Percentiles rank a stretch among this genome's conserved stretches.
Evolutionary conservation across 257 asterid species (phyloP).

Genomic region (Solanum corneliomulleri): DNA sequence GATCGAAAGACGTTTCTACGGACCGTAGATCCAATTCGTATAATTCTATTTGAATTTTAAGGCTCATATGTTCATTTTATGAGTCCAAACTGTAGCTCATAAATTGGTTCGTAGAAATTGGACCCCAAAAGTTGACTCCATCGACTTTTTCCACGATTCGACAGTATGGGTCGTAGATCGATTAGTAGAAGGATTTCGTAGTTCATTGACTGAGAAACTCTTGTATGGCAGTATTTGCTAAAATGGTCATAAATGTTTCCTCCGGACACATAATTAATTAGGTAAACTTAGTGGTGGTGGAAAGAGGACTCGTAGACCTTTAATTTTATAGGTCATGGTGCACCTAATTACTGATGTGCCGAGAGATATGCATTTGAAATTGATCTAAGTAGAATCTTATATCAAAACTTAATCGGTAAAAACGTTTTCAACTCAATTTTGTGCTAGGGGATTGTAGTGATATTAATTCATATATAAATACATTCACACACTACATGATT

Average conservation of each 20-base stretch:
- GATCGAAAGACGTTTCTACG: background rate
- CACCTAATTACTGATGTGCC: background rate
- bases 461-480: background rate
- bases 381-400: background rate
- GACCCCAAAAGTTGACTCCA: background rate
- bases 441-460: background rate
- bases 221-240: background rate
- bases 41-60: background rate
- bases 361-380: background rate
- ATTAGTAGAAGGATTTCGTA: background rate
- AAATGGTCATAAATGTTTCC: background rate
- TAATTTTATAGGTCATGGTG: too few species aligned
- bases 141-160: background rate
- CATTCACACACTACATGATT: background rate
- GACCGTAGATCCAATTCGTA: background rate
- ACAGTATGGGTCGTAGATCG: background rate
- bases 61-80: background rate
- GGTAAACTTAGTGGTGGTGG: background rate
- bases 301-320: background rate
- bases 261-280: background rate
- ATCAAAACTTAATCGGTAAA: background rate
- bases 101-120: background rate
- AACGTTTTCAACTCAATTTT: background rate
- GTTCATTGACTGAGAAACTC: background rate
- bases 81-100: background rate